Evolutionary conservation across 2,329 filamentous ascomycete species (phyloP), one percentile per base, ranked within the genome.

Genomic region (Exophiala phaeomuriformis): DNA sequence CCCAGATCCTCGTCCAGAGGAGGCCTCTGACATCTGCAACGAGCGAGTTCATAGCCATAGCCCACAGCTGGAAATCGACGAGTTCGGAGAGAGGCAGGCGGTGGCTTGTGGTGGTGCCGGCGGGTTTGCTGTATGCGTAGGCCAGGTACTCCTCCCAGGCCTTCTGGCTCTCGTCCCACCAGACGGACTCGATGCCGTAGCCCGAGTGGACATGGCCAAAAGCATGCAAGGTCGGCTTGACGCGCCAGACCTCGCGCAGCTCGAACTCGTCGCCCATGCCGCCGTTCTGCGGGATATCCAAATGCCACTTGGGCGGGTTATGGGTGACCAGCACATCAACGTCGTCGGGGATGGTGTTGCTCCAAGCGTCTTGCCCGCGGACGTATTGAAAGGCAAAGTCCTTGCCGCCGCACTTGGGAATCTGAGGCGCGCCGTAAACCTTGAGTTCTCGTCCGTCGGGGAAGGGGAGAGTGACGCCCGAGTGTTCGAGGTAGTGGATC

Each of bases 181-280:
- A 85, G 6, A 86, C 77, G 0, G 82, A 69, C 64, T 90, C 82
- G 41, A 74, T 74, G 10, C 89, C 90, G 43, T 85, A 79, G 5
- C 82, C 86, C 64, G 78, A 85, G 71, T 95, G 90, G 28, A 90
- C 79, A 69, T 95, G 90, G 1, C 89, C 90, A 67, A 93, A 95
- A 45, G 95, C 78, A 68, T 95, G 88, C 9, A 95, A 72, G 8
- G 75, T 75, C 0, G 90, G 90, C 57, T 80, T 82, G 7, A 89
- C 81, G 35, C 85, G 80, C 82, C 85, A 88, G 12, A 86, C 69
- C 64, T 94, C 89, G 9, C 75, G 70, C 4, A 91, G 75, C 4
- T 95, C 76, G 52, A 80, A 77, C 4, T 82, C 79, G 60, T 86
- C 90, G 51, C 88, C 89, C 42, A 89, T 72, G 2, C 77, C 81